Evolutionary conservation across 148 eudicot species (phyloP), one percentile per base, ranked within the genome.

Genomic region (Amaranthus palmeri): DNA sequence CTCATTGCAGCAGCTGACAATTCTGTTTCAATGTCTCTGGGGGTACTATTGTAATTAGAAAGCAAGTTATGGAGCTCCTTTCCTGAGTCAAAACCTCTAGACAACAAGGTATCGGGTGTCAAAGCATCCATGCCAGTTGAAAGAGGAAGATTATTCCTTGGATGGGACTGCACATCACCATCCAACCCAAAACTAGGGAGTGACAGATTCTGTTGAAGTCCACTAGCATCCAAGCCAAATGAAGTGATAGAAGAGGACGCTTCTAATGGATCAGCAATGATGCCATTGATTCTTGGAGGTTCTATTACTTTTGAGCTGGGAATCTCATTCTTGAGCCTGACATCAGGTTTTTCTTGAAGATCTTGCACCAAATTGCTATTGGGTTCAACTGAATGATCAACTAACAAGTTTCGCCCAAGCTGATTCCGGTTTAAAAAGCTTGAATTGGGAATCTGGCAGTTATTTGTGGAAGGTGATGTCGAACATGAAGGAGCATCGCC

Each of bases 41-140:
- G 86, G 10, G 81, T 78, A 56, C 86, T 82, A 75, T 83, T 85
- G 73, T 86, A 93, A 76, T 82, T 82, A 51, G 95, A 85, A 70
- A 93, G 80, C 81, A 93, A 65, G 75, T 91, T 88, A 63, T 88
- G 96, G 40, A 90, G 79, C 70, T 90, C 97, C 70, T 92, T 92
- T 60, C 92, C 96, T 57, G 98, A 83, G 79, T 91, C 98, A 81
- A 86, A 93, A 73, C 85, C 98, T 82, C 91, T 88, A 6, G 98
- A 91, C 75, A 95, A 70, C 82, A 95, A 82, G 54, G 98, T 87
- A 85, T 95, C 98, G 56, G 98, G 97, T 10, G 88, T 72, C 78
- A 95, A 77, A 77, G 80, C 78, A 77, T 88, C 90, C 52, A 89
- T 77, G 52, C 80, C 77, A 41, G 86, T 74, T 7, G 83, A 72